phyloP scores from a whole-genome alignment of 441 rosid species.

The Sinapis alba region DNA sequence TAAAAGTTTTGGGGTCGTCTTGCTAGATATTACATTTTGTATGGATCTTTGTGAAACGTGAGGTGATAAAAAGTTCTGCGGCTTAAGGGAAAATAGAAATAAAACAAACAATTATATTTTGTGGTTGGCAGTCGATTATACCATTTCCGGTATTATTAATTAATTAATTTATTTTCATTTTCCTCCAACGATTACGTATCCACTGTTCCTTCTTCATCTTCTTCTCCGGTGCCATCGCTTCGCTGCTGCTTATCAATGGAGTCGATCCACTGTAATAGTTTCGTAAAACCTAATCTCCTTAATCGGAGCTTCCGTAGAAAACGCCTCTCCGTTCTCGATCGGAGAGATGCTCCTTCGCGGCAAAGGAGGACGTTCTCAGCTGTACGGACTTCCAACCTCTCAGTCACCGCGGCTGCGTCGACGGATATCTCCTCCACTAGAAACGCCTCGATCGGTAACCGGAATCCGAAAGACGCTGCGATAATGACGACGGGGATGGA shows the following conservation, averaged over 20 bases:
- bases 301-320: conserved; percentile 23
- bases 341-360: conserved; percentile 22
- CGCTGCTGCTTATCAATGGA: conserved; percentile 45
- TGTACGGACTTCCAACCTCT: conserved; percentile 26
- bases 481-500: conserved; percentile 28
- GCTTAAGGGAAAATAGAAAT: not conserved
- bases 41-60: conserved; percentile 9
- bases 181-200: conserved; percentile 32
- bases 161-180: not conserved
- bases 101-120: conserved; percentile 5
- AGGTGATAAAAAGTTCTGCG: not conserved
- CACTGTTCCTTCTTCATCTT: conserved; percentile 9
- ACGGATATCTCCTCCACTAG: conserved; percentile 28
- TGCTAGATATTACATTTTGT: conserved; percentile 14
- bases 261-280: conserved; percentile 41
- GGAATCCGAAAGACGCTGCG: conserved; percentile 21
- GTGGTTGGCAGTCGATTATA: conserved; percentile 37
- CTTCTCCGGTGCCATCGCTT: conserved; percentile 6
- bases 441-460: conserved; percentile 17
- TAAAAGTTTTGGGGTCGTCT: conserved; percentile 22
- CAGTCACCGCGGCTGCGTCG: conserved; percentile 22
- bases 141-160: not conserved
- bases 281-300: conserved; percentile 24
- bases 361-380: conserved; percentile 31
- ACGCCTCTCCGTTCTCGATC: not conserved